A percentile compares a stretch with the other conserved stretches of the same genome.
Evolutionary conservation across 2,329 filamentous ascomycete species (phyloP).

Genomic region (Colletotrichum sp.): DNA sequence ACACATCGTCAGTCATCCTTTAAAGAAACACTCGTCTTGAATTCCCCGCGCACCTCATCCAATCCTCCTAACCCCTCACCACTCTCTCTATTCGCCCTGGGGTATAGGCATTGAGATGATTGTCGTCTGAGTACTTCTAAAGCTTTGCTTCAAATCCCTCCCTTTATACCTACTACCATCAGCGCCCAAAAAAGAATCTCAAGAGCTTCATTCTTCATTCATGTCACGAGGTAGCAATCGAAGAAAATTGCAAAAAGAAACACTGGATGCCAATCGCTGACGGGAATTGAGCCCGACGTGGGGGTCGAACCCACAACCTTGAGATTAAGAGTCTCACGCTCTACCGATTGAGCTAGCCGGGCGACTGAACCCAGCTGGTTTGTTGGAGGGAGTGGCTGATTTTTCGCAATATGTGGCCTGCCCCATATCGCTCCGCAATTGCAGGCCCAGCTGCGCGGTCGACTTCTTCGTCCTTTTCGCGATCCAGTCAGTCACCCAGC

Average conservation of each 20-base stretch:
- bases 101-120: too few species aligned
- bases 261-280: not conserved
- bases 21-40: not conserved
- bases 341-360: conserved; percentile 57
- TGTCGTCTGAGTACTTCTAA: not conserved
- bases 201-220: too few species aligned
- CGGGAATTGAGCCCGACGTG: conserved; percentile 27
- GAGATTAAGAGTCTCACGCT: conserved; percentile 71
- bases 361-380: conserved; percentile 1
- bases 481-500: not conserved
- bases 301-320: conserved; percentile 28
- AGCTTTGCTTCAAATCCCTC: not conserved
- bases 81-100: too few species aligned
- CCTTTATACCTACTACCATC: too few species aligned
- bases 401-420: accelerated
- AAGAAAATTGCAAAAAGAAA: not conserved
- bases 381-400: accelerated
- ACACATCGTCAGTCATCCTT: not conserved
- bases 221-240: too few species aligned
- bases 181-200: too few species aligned
- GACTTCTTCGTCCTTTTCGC: not conserved
- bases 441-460: not conserved
- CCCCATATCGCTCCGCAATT: too few species aligned
- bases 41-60: not conserved
- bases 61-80: not conserved